Evolutionary conservation across 371 early-diverging fungal species (phyloP).

Genomic region (Batrachochytrium dendrobatidis): DNA sequence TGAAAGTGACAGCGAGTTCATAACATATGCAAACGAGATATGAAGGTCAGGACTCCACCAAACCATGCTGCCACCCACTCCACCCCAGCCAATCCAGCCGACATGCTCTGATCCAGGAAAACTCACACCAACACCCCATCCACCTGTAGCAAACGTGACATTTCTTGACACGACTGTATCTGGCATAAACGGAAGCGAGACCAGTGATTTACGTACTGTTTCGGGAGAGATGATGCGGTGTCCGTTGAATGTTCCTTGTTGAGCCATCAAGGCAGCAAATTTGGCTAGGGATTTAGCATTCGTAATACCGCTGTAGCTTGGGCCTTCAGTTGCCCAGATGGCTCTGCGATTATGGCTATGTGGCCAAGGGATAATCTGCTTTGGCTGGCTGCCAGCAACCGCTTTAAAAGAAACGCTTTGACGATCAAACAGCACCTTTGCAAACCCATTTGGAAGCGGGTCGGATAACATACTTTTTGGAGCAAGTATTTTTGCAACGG

Average conservation of each 20-base stretch:
- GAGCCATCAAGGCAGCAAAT: constrained; percentile 59
- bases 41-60: constrained; percentile 48
- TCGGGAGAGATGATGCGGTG: constrained; percentile 13
- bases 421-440: constrained; percentile 34
- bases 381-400: constrained; percentile 14
- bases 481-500: constrained; percentile 35
- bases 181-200: constrained; percentile 10
- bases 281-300: constrained; percentile 57
- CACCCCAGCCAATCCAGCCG: constrained; percentile 47
- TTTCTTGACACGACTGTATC: constrained; percentile 18
- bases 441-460: constrained; percentile 17
- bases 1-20: constrained; percentile 28
- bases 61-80: constrained; percentile 51
- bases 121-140: constrained; percentile 19
- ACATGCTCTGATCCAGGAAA: constrained; percentile 32
- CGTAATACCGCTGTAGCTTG: constrained; percentile 29
- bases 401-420: constrained; percentile 26
- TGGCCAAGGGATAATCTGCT: constrained; percentile 24
- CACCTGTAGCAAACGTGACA: constrained; percentile 16
- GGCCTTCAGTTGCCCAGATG: constrained; percentile 20
- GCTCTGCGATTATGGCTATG: constrained; percentile 24
- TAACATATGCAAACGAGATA: constrained; percentile 50
- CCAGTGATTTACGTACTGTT: constrained; percentile 9
- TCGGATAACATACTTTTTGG: constrained; percentile 23
- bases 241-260: constrained; percentile 47